Base-by-base conservation (phyloP, 2,329 filamentous ascomycete genomes). In the Chaetothyriales sp. region DNA sequence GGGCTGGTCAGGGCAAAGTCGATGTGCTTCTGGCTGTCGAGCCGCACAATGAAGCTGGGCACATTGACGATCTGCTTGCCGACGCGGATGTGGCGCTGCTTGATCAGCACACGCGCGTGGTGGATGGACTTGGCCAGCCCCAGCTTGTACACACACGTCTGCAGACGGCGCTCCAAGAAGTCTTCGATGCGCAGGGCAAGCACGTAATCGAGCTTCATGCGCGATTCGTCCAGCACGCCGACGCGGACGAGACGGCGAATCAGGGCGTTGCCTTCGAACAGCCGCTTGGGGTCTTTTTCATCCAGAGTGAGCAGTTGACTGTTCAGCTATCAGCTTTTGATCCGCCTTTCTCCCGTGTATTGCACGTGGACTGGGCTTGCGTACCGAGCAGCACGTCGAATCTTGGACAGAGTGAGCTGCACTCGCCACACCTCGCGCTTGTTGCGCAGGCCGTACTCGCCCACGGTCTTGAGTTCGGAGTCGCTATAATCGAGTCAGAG, bases 161-260 rank as follows among this genome's bases (percentile, higher is more conserved):
- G 90, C 65, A 97, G 89, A 76, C 92, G 89, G 69, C 92, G 90
- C 86, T 98, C 92, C 77, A 98, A 82, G 85, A 98, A 98, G 77
- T 98, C 92, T 78, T 98, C 92, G 69, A 94, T 86, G 82, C 95
- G 94, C 58, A 98, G 85, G 77, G 92, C 92, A 72, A 98, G 80
- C 72, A 98, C 92, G 85, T 98, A 95, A 95, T 98, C 92, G 82
- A 98, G 92, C 86, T 95, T 98, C 92, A 98, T 98, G 83, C 92
- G 92, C 73, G 89, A 89, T 81, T 98, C 92, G 74, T 98, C 92
- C 70, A 98, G 88, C 70, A 98, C 92, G 87, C 92, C 92, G 73
- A 97, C 89, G 74, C 92, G 92, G 64, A 98, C 92, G 65, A 98
- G 89, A 86, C 92, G 92, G 74, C 92, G 92, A 85, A 98, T 98